phyloP scores from a whole-genome alignment of 2,329 filamentous ascomycete genomes.

The Cercospora janseana region DNA sequence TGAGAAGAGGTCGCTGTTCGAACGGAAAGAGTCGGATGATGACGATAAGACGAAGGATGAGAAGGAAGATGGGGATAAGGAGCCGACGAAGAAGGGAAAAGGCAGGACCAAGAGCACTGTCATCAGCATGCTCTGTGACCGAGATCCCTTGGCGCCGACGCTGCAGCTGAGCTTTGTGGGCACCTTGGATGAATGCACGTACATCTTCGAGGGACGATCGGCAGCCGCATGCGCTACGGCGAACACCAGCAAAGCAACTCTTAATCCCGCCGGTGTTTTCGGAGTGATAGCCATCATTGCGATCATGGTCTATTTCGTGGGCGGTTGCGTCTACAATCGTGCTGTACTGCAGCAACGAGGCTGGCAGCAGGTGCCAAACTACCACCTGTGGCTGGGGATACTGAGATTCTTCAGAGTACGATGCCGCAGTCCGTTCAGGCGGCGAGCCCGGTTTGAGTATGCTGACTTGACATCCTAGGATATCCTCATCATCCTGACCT shows the following conservation, averaged over 20 bases:
- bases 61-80: conserved; percentile 37
- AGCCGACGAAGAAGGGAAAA: conserved; percentile 27
- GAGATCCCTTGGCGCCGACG: conserved; percentile 66
- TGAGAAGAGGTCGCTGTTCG: conserved; percentile 32
- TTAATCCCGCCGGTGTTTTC: conserved; percentile 74
- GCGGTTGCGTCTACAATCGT: conserved; percentile 92
- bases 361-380: conserved; percentile 94
- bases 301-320: conserved; percentile 82
- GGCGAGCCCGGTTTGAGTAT: conserved; percentile 14
- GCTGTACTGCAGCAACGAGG: conserved; percentile 91
- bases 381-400: conserved; percentile 85
- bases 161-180: conserved; percentile 81
- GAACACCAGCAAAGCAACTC: conserved; percentile 56
- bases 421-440: conserved; percentile 12
- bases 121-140: conserved; percentile 91
- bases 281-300: conserved; percentile 78
- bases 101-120: conserved; percentile 73
- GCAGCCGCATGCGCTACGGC: conserved; percentile 77
- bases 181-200: conserved; percentile 80
- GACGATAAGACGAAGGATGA: conserved; percentile 36
- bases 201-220: conserved; percentile 91
- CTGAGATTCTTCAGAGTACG: conserved; percentile 76
- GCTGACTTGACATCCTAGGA: conserved; percentile 39
- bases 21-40: conserved; percentile 43
- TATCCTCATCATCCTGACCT: conserved; percentile 65